A percentile compares a stretch with the other conserved stretches of the same genome.
Evolutionary conservation across 345 rosid genomes (phyloP).

Genomic region (Eucalyptus cloeziana): DNA sequence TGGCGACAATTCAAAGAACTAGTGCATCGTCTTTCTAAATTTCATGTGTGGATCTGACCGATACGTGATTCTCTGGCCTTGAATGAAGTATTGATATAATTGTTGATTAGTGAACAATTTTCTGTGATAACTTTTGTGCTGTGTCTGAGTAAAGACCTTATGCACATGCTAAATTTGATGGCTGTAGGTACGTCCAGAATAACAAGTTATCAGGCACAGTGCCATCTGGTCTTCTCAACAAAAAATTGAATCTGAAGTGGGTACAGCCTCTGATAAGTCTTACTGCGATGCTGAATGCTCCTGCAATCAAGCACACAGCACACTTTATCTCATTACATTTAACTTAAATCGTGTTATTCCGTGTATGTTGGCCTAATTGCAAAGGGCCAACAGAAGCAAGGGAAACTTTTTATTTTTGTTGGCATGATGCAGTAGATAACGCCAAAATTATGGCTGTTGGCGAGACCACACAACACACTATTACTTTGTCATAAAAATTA

Average conservation of each 20-base stretch:
- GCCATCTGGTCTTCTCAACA: conserved; percentile 47
- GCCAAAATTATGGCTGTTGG: neutral
- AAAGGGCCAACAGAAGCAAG: neutral
- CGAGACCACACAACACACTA: neutral
- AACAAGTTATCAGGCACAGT: conserved; percentile 68
- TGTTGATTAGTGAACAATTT: neutral
- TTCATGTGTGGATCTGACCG: neutral
- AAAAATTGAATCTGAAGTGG: conserved; percentile 51
- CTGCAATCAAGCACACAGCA: neutral
- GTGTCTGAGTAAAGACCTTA: neutral
- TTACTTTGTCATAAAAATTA: neutral
- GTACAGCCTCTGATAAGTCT: conserved; percentile 2
- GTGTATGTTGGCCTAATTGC: neutral
- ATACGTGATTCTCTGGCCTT: neutral
- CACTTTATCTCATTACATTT: neutral
- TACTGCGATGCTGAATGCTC: neutral
- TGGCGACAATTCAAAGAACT: neutral
- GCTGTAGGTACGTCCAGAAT: conserved; percentile 75
- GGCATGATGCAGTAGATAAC: neutral
- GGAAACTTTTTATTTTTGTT: neutral
- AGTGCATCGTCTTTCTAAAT: neutral
- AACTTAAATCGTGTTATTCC: neutral
- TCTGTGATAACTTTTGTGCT: neutral
- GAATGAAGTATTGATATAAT: neutral
- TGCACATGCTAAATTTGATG: neutral